Evolutionary conservation across 441 rosid genomes (phyloP), one percentile per base, ranked within the genome.

Genomic region (Erodium texanum): DNA sequence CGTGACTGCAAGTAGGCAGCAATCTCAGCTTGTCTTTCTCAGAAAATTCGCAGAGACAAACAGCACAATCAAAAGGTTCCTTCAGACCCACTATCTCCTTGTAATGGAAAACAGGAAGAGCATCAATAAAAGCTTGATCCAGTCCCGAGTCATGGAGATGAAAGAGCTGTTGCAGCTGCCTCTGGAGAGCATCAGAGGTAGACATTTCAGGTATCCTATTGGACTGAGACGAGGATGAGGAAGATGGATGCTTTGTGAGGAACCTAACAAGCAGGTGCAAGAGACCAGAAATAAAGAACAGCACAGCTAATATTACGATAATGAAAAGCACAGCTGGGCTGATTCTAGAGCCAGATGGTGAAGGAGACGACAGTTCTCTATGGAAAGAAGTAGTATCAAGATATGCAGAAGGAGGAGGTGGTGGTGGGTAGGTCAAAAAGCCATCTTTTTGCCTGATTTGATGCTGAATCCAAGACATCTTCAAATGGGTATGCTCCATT

Each of bases 1-100:
- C 73, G 7, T 70, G 73, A 29, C 58, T 18, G 38, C 68, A 70
- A 20, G 16, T 27, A 1, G 68, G 68, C n/a, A 70, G 18, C 38
- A 62, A 66, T 58, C 68, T 66, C 62, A 70, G 27, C 68, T 14
- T 15, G 62, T 64, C 63, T 34, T 48, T 23, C 2, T 43, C 7
- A 10, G 27, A 29, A 19, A 70, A 64, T 16, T 63, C 62, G 1
- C 67, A 64, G 4, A 70, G 73, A 24, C 68, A 70, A 58, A 70
- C 58, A 12, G 68, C 27, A 58, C 68, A 70, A 52, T 70, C 73
- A 43, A 65, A 65, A 7, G 18, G 68, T 19, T 36, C 68, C 11
- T 65, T 16, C 22, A 36, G 68, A 36, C 24, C 20, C 68, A 36
- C 19, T 4, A 65, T 36, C 24, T 65, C 50, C 19, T 43, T 34